Evolutionary conservation across 2,329 filamentous ascomycete genomes (phyloP), one percentile per base, ranked within the genome.

Genomic region (Xylariaceae sp.): DNA sequence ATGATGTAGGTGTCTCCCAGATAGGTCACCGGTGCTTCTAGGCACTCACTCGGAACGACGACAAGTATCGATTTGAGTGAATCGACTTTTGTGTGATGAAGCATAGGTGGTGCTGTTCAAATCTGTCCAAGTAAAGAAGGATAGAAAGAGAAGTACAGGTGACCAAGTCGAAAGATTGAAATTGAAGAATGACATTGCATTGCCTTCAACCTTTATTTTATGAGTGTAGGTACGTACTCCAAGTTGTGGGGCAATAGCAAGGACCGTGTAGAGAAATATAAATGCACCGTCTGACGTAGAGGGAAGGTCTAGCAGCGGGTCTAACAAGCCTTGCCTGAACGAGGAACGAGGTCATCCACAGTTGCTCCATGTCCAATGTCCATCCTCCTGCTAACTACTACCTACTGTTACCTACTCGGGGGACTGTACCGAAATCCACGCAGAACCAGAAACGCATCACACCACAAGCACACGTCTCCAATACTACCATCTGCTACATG

Each of bases 251-350:
- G n/a, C n/a, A n/a, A n/a, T n/a, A n/a, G n/a, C n/a, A 33, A n/a
- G 17, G n/a, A 48, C 60, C 23, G 60, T 59, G 33, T n/a, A 11
- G 37, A 29, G 9, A 23, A 16, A 8, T 6, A n/a, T 16, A 9
- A 1, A n/a, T 3, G 40, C 23, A 64, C 62, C 60, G 62, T 64
- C 59, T 64, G 62, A 64, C 62, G 62, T 64, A 64, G 62, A 39
- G 55, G 56, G 56, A 60, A 54, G 46, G 56, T 43, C 53, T 19
- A 46, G 51, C 50, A 33, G 60, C 48, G 52, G 56, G 56, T 60
- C 60, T 39, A 56, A 16, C 60, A 57, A 60, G 53, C 61, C 58
- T 61, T 60, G 60, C 60, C 60, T 51, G 57, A 58, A 61, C 50
- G 58, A 61, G 60, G 60, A n/a, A 36, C 16, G 8, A 16, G 33